Evolutionary conservation across 2,329 filamentous ascomycete genomes (phyloP).

Genomic region (Colletotrichum spinosum): DNA sequence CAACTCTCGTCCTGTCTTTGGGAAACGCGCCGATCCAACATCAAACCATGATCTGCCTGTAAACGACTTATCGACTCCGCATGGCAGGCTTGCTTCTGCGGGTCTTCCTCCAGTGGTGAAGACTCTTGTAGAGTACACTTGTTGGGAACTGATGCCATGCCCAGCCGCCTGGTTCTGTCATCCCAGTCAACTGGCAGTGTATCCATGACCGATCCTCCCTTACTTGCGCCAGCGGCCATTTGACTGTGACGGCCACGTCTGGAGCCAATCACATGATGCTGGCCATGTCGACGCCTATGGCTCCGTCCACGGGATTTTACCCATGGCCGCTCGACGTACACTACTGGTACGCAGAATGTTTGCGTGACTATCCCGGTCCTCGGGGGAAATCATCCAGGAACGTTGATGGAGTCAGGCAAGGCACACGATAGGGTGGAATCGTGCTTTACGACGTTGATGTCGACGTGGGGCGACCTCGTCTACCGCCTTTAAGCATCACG

Average conservation of each 20-base stretch:
- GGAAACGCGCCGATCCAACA: neutral
- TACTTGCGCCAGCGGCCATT: slow-evolving; percentile 5
- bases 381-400: slow-evolving; percentile 19
- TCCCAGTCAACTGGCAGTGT: neutral
- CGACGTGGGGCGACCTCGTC: neutral
- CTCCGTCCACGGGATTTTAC: slow-evolving; percentile 4
- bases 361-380: neutral
- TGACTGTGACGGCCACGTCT: slow-evolving; percentile 7
- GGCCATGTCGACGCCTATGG: neutral
- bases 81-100: neutral
- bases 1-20: slow-evolving; percentile 3
- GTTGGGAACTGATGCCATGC: slow-evolving; percentile 14
- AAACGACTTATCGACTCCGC: slow-evolving; percentile 1
- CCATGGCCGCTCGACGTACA: neutral
- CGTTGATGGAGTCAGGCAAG: neutral
- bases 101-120: neutral
- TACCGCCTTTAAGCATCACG: neutral
- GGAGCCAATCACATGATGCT: slow-evolving; percentile 11
- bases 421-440: neutral
- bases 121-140: neutral
- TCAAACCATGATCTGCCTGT: slow-evolving; percentile 1
- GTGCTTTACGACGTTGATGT: neutral
- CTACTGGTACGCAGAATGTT: neutral
- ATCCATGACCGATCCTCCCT: slow-evolving; percentile 4
- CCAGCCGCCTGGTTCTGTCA: slow-evolving; percentile 10